Base-by-base conservation (phyloP, 2,329 filamentous ascomycete genomes). In the Bimuria novae-zelandiae region DNA sequence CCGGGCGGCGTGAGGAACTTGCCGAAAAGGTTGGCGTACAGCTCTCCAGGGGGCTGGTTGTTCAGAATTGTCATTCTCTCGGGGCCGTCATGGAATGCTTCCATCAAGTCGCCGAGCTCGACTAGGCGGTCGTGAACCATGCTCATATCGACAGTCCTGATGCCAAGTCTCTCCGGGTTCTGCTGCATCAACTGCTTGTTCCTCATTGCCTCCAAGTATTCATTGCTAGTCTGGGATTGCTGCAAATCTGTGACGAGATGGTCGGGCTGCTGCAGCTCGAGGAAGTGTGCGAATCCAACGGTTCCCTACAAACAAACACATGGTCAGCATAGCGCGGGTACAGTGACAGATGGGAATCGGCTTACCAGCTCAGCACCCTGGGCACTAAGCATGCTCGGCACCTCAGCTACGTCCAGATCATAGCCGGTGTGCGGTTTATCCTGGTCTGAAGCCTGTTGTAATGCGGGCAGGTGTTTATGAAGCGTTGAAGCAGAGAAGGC, bases 381-480 rank as follows among this genome's bases (percentile, higher is more conserved):
- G 77, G 87, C 85, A 76, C 85, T 88, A 54, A 89, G 78, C 87
- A 89, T 90, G 68, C 82, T 88, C 35, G 88, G 88, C 19, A 84
- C 75, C 66, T 89, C 86, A 0, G 68, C 57, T n/a, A 67, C 59
- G 23, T 68, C 63, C 21, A 69, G 59, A 17, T 71, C 57, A 51
- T 74, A 75, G 7, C 65, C 63, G 4, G 65, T 54, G 52, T 67
- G 62, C 19, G 50, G 36, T 32, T 52, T 62, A 4, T 50, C 51
- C 10, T 60, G 53, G 25, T 63, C 61, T 25, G 54, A 46, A 10
- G 55, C 33, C 17, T 55, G 51, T 21, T 57, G 59, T 3, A 52
- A 35, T 14, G 47, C 51, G 16, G 58, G 51, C 3, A 64, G 39
- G 19, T 69, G 63, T 14, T 42, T 55, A 43, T 62, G 67, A 21